Conservation (phyloP, 768 basidiomycete genomes). For the Mycena sanguinolenta region DNA sequence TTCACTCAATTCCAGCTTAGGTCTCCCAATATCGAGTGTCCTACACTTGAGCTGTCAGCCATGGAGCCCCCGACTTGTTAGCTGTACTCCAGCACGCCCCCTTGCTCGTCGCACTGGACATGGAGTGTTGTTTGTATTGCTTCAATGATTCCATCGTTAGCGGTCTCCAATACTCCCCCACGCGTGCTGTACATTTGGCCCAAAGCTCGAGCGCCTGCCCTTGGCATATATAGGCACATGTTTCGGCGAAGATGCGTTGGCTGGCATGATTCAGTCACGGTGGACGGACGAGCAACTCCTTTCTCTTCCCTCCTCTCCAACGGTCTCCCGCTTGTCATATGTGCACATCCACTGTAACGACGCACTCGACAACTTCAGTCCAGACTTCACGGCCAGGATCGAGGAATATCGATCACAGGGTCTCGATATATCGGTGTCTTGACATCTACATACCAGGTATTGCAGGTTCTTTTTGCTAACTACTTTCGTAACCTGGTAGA, state of each 20-base stretch:
- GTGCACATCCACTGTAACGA: background rate
- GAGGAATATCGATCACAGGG: slow-evolving; percentile 15
- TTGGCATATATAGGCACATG: background rate
- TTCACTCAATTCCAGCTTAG: slow-evolving; percentile 24
- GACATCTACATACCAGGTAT: too few relatives aligned
- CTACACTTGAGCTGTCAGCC: background rate
- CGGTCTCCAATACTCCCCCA: slow-evolving; percentile 5
- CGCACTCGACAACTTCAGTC: background rate
- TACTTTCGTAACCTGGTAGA: too few relatives aligned
- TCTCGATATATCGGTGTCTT: background rate
- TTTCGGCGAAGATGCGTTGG: slow-evolving; percentile 7
- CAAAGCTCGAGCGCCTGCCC: background rate
- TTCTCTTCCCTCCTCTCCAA: slow-evolving; percentile 3
- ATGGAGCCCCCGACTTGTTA: background rate
- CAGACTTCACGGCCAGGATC: background rate
- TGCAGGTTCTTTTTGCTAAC: too few relatives aligned
- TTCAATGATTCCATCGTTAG: slow-evolving; percentile 4
- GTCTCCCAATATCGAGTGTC: slow-evolving; percentile 12
- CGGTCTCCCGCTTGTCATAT: slow-evolving; percentile 15
- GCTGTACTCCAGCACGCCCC: slow-evolving; percentile 15
- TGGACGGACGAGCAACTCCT: slow-evolving; percentile 25
- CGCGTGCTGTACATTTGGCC: background rate
- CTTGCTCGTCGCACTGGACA: background rate
- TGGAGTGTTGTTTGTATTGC: background rate
- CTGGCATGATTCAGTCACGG: slow-evolving; percentile 23